phyloP scores from a whole-genome alignment of 768 basidiomycete genomes.

The Suillus bovinus region DNA sequence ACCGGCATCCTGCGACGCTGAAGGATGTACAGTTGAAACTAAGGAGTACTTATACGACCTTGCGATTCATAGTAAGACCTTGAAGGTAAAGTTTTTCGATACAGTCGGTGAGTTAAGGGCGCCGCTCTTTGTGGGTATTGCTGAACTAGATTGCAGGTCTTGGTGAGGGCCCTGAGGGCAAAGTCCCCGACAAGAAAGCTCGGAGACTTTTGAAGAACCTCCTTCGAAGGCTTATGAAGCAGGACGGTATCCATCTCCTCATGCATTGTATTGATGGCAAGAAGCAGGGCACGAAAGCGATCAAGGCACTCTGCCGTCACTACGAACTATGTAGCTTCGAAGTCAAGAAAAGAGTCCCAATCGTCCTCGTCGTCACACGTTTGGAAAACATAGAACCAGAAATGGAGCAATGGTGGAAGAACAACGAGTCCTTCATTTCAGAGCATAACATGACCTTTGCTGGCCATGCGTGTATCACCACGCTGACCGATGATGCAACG shows the following conservation, averaged over 20 bases:
- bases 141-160: slow-evolving; percentile 22
- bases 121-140: slow-evolving; percentile 3
- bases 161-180: slow-evolving; percentile 32
- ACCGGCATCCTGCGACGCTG: slow-evolving; percentile 31
- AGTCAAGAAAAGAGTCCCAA: slow-evolving; percentile 17
- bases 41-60: slow-evolving; percentile 27
- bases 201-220: slow-evolving; percentile 29
- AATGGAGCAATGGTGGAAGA: slow-evolving; percentile 42
- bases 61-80: slow-evolving; percentile 5
- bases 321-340: slow-evolving; percentile 26
- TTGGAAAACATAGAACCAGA: slow-evolving; percentile 31
- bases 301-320: slow-evolving; percentile 28
- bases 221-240: slow-evolving; percentile 30
- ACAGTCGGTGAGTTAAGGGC: slow-evolving; percentile 25
- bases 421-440: slow-evolving; percentile 31
- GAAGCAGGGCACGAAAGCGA: slow-evolving; percentile 13
- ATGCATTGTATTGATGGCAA: slow-evolving; percentile 29
- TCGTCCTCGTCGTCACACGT: slow-evolving; percentile 31
- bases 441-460: slow-evolving; percentile 33
- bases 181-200: slow-evolving; percentile 26
- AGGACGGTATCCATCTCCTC: slow-evolving; percentile 26
- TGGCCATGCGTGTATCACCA: slow-evolving; percentile 41
- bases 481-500: slow-evolving; percentile 23
- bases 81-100: slow-evolving; percentile 31
- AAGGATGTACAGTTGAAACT: slow-evolving; percentile 37